A percentile compares a stretch with the other conserved stretches of the same genome.
phyloP scores from a whole-genome alignment of 805 yeast species.

The Tetrapisispora nanseiensis region DNA sequence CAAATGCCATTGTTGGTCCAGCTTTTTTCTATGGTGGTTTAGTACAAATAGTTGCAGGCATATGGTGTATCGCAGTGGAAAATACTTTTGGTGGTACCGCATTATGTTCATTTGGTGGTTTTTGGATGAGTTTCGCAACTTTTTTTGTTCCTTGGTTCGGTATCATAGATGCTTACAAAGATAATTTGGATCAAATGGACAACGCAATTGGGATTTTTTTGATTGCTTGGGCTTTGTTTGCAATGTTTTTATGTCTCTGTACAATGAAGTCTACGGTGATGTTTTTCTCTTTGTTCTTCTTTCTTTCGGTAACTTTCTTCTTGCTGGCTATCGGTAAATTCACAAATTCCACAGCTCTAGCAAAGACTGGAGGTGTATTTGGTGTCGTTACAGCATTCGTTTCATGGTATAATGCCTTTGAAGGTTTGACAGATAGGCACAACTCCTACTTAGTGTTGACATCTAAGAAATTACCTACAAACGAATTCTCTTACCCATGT shows the following conservation, averaged over 20 bases:
- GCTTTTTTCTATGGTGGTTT: constrained; percentile 59
- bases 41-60: constrained; percentile 50
- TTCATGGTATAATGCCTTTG: constrained; percentile 64
- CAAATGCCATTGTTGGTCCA: constrained; percentile 46
- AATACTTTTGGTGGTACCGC: constrained; percentile 65
- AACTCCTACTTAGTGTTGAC: constrained; percentile 37
- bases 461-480: constrained; percentile 27
- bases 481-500: constrained; percentile 8
- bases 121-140: constrained; percentile 60
- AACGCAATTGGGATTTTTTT: constrained; percentile 54
- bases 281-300: constrained; percentile 46
- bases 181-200: constrained; percentile 27
- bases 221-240: constrained; percentile 57
- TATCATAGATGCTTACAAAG: constrained; percentile 42
- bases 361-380: constrained; percentile 51
- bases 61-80: constrained; percentile 55
- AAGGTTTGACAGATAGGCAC: constrained; percentile 55
- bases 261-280: constrained; percentile 59
- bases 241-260: constrained; percentile 41
- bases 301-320: constrained; percentile 45
- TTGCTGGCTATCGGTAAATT: constrained; percentile 45
- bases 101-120: constrained; percentile 53
- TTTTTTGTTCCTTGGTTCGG: constrained; percentile 52
- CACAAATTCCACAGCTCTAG: constrained; percentile 32
- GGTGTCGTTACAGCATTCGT: constrained; percentile 52